Conservation (phyloP, 257 asterid species). For the Phtheirospermum japonicum region DNA sequence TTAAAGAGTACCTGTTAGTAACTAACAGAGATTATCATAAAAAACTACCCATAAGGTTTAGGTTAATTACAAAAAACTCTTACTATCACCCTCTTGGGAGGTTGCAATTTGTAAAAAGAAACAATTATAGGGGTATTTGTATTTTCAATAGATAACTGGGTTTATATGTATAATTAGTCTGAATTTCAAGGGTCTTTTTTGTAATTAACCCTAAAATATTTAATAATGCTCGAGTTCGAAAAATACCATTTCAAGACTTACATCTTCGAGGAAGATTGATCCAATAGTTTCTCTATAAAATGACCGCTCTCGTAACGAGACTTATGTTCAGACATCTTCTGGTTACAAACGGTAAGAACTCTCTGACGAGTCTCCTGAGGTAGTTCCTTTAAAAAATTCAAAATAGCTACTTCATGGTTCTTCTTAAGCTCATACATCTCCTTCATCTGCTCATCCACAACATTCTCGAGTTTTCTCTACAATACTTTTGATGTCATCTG, state of each 20-base stretch:
- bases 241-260: conserved; percentile 27
- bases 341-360: conserved; percentile 48
- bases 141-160: background rate
- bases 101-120: background rate
- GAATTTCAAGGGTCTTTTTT: background rate
- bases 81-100: too few relatives aligned
- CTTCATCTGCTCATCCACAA: conserved; percentile 54
- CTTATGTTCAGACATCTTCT: conserved; percentile 38
- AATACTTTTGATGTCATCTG: conserved; percentile 35
- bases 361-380: conserved; percentile 51
- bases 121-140: background rate
- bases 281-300: conserved; percentile 27
- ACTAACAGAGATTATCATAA: background rate
- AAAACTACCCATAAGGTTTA: background rate
- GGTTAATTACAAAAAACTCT: background rate
- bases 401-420: conserved; percentile 67
- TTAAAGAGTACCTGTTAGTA: conserved; percentile 28
- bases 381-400: conserved; percentile 51
- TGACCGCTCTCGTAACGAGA: conserved; percentile 26
- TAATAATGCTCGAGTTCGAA: conserved; percentile 18
- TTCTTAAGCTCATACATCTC: conserved; percentile 66
- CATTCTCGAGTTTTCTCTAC: conserved; percentile 58
- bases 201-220: background rate
- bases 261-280: conserved; percentile 34
- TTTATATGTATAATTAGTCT: background rate